Evolutionary conservation across 1,284 basidiomycete genomes (phyloP).

Genomic region (Agaricales sp.): DNA sequence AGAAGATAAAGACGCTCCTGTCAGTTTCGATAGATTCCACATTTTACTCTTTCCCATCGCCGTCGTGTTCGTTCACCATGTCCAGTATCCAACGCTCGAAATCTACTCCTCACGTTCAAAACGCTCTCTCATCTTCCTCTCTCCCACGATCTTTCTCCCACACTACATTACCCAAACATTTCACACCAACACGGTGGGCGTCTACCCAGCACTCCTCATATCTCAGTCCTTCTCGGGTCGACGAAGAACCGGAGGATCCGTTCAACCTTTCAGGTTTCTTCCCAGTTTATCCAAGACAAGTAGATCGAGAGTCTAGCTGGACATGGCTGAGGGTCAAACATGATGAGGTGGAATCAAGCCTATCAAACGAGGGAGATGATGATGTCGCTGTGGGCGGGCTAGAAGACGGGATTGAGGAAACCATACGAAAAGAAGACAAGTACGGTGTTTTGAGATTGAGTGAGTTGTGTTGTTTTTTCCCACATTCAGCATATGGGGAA

Average conservation of each 20-base stretch:
- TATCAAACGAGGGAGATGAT: conserved; percentile 14
- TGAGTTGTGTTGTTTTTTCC: conserved; percentile 34
- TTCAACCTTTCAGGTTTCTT: conserved; percentile 43
- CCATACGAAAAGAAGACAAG: conserved; percentile 13
- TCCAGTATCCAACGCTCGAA: conserved; percentile 23
- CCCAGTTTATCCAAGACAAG: conserved; percentile 23
- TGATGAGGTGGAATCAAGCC: conserved; percentile 14
- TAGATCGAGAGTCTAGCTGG: conserved; percentile 24
- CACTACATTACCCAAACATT: conserved; percentile 1
- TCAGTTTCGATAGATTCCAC: conserved; percentile 1
- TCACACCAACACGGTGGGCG: conserved; percentile 7
- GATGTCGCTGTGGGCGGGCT: conserved; percentile 10
- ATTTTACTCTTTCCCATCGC: background rate
- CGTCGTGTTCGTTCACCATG: conserved; percentile 1
- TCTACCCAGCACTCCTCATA: conserved; percentile 1
- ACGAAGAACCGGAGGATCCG: conserved; percentile 25
- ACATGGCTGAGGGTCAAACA: conserved; percentile 27
- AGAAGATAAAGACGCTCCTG: no score
- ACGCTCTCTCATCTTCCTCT: conserved; percentile 9
- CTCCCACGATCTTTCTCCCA: conserved; percentile 9
- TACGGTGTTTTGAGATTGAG: conserved; percentile 26
- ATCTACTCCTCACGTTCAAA: conserved; percentile 23
- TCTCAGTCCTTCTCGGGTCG: conserved; percentile 10
- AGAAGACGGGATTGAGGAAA: conserved; percentile 8
- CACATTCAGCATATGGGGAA: conserved; percentile 14